Evolutionary conservation across 192 early-diverging fungal species (phyloP).

Genomic region (Coemansia sp.): DNA sequence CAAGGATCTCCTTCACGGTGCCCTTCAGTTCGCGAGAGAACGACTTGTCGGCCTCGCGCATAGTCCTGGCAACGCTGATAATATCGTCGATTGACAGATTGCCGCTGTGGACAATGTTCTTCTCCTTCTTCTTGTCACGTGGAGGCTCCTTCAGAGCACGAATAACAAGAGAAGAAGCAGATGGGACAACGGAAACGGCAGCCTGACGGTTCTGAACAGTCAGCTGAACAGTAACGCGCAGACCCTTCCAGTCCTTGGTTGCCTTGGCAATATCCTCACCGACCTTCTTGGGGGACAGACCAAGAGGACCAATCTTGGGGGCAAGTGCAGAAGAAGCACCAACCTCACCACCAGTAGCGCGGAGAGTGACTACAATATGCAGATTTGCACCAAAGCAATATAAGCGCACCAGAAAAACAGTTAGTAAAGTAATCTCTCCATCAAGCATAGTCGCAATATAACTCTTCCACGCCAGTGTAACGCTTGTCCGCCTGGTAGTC

Average conservation of each 20-base stretch:
- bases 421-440: not conserved
- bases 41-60: conserved; percentile 86
- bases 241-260: conserved; percentile 98
- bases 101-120: conserved; percentile 99
- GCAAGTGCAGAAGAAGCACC: conserved; percentile 96
- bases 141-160: conserved; percentile 95
- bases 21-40: conserved; percentile 90
- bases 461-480: too few species aligned
- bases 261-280: conserved; percentile 99
- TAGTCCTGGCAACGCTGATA: conserved; percentile 93
- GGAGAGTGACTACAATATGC: conserved; percentile 72
- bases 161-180: conserved; percentile 96
- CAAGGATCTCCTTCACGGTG: conserved; percentile 91
- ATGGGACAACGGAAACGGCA: conserved; percentile 91
- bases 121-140: conserved; percentile 99
- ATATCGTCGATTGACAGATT: conserved; percentile 94
- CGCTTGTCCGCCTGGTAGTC: too few species aligned
- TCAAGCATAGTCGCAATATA: too few species aligned
- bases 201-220: conserved; percentile 99
- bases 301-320: conserved; percentile 99
- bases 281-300: conserved; percentile 99
- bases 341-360: conserved; percentile 98
- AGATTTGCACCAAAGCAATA: conserved; percentile 2
- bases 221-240: conserved; percentile 96
- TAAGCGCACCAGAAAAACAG: not conserved